A percentile compares a stretch with the other conserved stretches of the same genome.
Evolutionary conservation across 176 grass and related monocot species (phyloP).

Genomic region (Phoenix dactylifera): DNA sequence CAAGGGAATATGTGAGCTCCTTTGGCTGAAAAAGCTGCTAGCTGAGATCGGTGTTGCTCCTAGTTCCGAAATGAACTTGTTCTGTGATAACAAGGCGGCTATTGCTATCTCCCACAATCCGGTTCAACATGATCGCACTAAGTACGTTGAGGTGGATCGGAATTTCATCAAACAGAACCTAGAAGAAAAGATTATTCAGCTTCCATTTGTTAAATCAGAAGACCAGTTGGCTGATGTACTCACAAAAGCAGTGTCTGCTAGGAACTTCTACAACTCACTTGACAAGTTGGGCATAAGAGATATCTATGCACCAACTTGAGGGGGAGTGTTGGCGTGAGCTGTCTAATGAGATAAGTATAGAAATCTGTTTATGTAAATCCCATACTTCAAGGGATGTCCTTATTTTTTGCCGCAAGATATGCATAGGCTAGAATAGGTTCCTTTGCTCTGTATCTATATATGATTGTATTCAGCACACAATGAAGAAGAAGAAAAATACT

Average conservation of each 20-base stretch:
- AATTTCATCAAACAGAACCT: too few species aligned
- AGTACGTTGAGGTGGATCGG: not conserved
- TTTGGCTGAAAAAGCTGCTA: not conserved
- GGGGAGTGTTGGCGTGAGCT: not conserved
- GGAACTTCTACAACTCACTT: not conserved
- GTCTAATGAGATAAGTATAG: too few species aligned
- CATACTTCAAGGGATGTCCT: too few species aligned
- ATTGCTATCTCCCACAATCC: not conserved
- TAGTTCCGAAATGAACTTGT: not conserved
- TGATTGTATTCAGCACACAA: too few species aligned
- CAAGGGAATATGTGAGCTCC: not conserved
- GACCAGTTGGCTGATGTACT: not conserved
- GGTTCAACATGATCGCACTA: not conserved
- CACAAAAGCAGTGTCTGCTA: not conserved
- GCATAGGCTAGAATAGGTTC: too few species aligned
- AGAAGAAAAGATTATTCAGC: not conserved
- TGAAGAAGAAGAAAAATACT: too few species aligned
- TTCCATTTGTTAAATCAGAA: not conserved
- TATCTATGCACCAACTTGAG: not conserved
- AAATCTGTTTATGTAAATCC: too few species aligned
- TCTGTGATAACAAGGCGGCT: not conserved
- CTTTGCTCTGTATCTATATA: too few species aligned
- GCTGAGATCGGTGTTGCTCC: not conserved
- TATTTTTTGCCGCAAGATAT: too few species aligned
- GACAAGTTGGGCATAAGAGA: not conserved